Conservation (phyloP, 495 filamentous ascomycete species). For the Pseudomonodictys pantanalensis region DNA sequence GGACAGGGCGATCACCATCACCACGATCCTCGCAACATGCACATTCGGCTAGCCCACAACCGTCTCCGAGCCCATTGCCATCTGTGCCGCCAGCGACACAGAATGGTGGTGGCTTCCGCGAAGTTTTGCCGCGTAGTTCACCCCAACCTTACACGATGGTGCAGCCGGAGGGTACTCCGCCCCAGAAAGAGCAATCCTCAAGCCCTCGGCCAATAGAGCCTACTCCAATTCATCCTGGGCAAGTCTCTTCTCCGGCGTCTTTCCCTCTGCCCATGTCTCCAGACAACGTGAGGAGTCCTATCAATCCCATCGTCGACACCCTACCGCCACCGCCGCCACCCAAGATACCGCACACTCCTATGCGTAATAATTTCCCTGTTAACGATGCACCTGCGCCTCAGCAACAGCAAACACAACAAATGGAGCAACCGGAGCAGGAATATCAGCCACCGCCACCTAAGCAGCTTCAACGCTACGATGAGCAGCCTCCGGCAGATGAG, state of each 20-base stretch:
- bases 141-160: slow-evolving; percentile 26
- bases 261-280: slow-evolving; percentile 31
- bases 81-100: slow-evolving; percentile 4
- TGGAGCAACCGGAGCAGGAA: neutral
- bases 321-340: slow-evolving; percentile 29
- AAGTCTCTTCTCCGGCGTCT: slow-evolving; percentile 10
- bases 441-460: slow-evolving; percentile 3
- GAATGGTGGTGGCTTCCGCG: slow-evolving; percentile 16
- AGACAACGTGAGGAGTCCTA: slow-evolving; percentile 10
- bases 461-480: slow-evolving; percentile 12
- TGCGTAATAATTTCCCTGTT: slow-evolving; percentile 2
- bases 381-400: neutral
- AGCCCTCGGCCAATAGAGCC: slow-evolving; percentile 24
- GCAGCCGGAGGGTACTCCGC: neutral
- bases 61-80: neutral
- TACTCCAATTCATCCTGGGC: slow-evolving; percentile 18
- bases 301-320: slow-evolving; percentile 13
- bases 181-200: slow-evolving; percentile 2
- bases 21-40: slow-evolving; percentile 18
- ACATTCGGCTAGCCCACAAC: slow-evolving; percentile 20
- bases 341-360: slow-evolving; percentile 21
- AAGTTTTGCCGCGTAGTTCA: slow-evolving; percentile 25
- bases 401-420: slow-evolving; percentile 3
- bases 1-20: slow-evolving; percentile 18
- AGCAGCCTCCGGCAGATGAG: slow-evolving; percentile 21